phyloP scores from a whole-genome alignment of 305 asterid genomes.

The Rubia peregrina region DNA sequence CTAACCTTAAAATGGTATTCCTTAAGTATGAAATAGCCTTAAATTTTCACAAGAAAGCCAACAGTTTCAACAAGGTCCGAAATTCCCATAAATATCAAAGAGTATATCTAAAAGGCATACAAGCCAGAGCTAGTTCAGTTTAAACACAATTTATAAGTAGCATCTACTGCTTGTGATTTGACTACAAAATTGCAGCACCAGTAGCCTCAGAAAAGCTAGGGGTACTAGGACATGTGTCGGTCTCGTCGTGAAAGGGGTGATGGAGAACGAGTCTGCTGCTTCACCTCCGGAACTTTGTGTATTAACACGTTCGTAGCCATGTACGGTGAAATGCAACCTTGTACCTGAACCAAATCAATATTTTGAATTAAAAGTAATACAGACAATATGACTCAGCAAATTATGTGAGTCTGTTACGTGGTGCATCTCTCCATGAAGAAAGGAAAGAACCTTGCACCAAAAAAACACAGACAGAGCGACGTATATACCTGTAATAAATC shows the following conservation, averaged over 20 bases:
- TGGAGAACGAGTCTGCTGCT: neutral
- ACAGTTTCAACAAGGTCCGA: neutral
- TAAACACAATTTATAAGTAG: neutral
- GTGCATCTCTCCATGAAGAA: no score
- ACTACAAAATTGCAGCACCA: neutral
- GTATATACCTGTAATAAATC: constrained; percentile 62
- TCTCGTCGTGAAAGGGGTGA: neutral
- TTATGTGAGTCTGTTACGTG: no score
- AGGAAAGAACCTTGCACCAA: neutral
- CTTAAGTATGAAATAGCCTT: neutral
- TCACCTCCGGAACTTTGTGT: constrained; percentile 3
- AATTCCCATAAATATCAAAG: neutral
- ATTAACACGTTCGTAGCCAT: constrained; percentile 62
- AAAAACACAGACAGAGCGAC: constrained; percentile 1
- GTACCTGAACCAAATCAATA: constrained; percentile 48
- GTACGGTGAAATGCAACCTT: constrained; percentile 83
- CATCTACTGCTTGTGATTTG: neutral
- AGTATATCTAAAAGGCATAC: neutral
- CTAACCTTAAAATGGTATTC: neutral
- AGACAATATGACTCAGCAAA: neutral
- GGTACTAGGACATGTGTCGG: neutral
- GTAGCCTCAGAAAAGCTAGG: neutral
- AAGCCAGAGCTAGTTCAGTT: neutral
- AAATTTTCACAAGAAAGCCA: neutral
- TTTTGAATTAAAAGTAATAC: constrained; percentile 11